phyloP scores from a whole-genome alignment of 1,284 basidiomycete genomes.

The Ganoderma leucocontextum region DNA sequence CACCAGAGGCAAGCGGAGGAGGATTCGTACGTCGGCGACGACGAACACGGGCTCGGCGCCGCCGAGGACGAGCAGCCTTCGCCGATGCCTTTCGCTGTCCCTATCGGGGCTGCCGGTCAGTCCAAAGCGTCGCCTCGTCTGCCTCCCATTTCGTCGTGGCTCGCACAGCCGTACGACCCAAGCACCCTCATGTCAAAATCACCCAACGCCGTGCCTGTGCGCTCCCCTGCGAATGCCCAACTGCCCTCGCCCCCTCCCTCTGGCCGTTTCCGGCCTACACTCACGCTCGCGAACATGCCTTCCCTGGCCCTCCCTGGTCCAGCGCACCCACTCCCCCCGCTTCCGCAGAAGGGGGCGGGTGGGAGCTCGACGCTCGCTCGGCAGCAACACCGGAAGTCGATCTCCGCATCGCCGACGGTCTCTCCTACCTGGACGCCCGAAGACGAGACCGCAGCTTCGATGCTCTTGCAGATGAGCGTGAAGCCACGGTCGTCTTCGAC shows the following conservation, averaged over 20 bases:
- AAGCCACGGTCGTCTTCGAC: constrained; percentile 39
- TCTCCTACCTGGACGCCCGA: constrained; percentile 64
- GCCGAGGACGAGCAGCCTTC: constrained; percentile 31
- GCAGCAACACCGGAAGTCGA: constrained; percentile 24
- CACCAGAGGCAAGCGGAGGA: constrained; percentile 25
- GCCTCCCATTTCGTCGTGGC: constrained; percentile 58
- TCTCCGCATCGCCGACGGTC: constrained; percentile 33
- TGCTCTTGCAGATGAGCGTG: constrained; percentile 68
- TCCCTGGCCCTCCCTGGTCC: constrained; percentile 50
- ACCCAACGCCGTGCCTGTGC: constrained; percentile 29
- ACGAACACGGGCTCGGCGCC: constrained; percentile 33
- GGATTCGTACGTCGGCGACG: constrained; percentile 36
- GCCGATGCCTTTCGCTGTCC: constrained; percentile 27
- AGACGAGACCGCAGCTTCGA: constrained; percentile 72
- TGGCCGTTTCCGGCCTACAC: constrained; percentile 42
- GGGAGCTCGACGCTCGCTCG: constrained; percentile 6
- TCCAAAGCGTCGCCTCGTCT: constrained; percentile 46
- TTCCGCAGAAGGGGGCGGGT: constrained; percentile 2
- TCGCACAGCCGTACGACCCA: constrained; percentile 48
- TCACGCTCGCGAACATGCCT: constrained; percentile 40
- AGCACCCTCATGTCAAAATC: constrained; percentile 37
- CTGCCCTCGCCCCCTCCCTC: constrained; percentile 58
- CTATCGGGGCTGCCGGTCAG: not conserved
- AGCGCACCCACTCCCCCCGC: constrained; percentile 29
- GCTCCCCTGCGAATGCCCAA: constrained; percentile 41